Conservation (phyloP, 2,329 filamentous ascomycete species). For the Penicillium sp. region DNA sequence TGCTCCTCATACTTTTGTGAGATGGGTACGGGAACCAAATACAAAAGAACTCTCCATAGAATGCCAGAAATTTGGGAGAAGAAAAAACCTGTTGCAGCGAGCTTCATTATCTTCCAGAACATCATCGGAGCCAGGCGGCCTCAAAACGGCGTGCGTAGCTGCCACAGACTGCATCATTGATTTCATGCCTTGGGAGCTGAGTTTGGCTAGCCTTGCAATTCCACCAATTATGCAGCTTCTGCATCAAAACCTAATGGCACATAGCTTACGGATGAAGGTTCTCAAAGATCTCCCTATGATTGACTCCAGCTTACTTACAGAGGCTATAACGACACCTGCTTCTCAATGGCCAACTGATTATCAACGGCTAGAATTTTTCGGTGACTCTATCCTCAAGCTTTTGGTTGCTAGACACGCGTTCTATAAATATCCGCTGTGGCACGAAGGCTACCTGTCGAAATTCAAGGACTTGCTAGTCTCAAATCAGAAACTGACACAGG, state of each 20-base stretch:
- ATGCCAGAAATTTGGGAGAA: constrained; percentile 1
- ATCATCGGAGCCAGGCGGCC: not conserved
- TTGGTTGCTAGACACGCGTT: not conserved
- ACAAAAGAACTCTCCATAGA: constrained; percentile 1
- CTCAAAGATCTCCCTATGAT: not conserved
- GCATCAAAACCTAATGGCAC: not conserved
- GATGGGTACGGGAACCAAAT: constrained; percentile 1
- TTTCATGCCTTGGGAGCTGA: constrained; percentile 5
- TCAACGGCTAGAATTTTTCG: constrained; percentile 3
- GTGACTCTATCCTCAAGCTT: constrained; percentile 2
- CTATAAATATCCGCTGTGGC: constrained; percentile 1
- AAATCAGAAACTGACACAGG: not conserved
- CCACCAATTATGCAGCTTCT: constrained; percentile 4
- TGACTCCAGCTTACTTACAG: not conserved
- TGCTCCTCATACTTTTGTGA: constrained; percentile 1
- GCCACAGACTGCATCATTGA: constrained; percentile 2
- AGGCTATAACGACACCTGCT: constrained; percentile 3
- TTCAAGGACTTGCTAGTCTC: constrained; percentile 1
- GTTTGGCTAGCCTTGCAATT: constrained; percentile 1
- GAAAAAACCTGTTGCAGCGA: constrained; percentile 2
- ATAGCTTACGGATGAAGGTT: not conserved
- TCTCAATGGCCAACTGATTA: constrained; percentile 3
- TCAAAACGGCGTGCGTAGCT: constrained; percentile 1
- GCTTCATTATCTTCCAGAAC: not conserved
- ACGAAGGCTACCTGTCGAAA: constrained; percentile 3